Evolutionary conservation across 2,329 filamentous ascomycete species (phyloP).

Genomic region (Dactylellina leptospora): DNA sequence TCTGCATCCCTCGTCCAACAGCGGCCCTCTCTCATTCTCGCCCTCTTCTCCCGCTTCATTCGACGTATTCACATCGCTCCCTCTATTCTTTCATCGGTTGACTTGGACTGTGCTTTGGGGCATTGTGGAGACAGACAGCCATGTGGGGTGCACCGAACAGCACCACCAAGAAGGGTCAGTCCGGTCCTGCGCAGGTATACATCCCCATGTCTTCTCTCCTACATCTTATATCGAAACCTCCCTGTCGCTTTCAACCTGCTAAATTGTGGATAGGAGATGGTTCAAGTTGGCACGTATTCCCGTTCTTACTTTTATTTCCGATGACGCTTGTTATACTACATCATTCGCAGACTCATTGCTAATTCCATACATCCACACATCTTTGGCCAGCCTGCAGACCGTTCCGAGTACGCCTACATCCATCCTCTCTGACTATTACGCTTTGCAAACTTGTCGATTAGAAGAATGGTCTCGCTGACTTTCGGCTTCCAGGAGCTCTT

Average conservation of each 20-base stretch:
- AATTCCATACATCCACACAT: conserved; percentile 51
- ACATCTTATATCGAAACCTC: not conserved
- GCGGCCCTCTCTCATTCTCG: too few species aligned
- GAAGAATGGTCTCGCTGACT: conserved; percentile 13
- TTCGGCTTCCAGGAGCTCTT: conserved; percentile 66
- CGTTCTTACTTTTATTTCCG: conserved; percentile 30
- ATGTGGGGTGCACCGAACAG: conserved; percentile 41
- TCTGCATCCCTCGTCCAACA: too few species aligned
- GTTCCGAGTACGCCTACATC: conserved; percentile 55
- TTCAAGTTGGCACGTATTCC: conserved; percentile 89
- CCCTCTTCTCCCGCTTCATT: too few species aligned
- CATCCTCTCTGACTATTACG: not conserved
- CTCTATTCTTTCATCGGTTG: not conserved
- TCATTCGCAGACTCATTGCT: conserved; percentile 51
- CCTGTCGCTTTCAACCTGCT: not conserved
- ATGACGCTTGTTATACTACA: not conserved
- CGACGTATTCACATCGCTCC: too few species aligned
- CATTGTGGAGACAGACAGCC: not conserved
- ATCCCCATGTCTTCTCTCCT: not conserved
- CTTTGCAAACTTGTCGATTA: not conserved
- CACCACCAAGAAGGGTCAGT: conserved; percentile 39
- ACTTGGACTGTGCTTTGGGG: not conserved
- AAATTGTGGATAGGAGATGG: conserved; percentile 79
- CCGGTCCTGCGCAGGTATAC: conserved; percentile 47
- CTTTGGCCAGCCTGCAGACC: conserved; percentile 54